A percentile compares a stretch with the other conserved stretches of the same genome.
These are phyloP conservation scores for Macrophomina tecta DNA, from an alignment of 2,329 filamentous ascomycete species.

Conservation along the genomic window DNA sequence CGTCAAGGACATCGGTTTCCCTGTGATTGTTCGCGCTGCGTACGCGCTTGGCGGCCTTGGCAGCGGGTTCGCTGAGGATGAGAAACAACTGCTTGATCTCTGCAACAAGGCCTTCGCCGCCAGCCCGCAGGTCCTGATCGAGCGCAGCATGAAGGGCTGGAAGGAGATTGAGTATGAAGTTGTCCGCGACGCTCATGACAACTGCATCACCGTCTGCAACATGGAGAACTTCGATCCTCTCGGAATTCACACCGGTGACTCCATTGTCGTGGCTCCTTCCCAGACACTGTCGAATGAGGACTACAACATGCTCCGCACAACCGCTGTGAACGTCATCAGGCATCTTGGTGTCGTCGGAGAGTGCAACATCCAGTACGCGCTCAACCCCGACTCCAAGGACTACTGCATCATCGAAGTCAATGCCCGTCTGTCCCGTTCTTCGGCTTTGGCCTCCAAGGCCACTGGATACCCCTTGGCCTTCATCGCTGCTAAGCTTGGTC, in stretches of 20 bases:
- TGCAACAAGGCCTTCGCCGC: slow-evolving; percentile 95
- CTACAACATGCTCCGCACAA: slow-evolving; percentile 98
- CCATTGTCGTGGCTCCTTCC: slow-evolving; percentile 95
- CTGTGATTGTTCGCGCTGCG: slow-evolving; percentile 94
- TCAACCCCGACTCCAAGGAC: slow-evolving; percentile 93
- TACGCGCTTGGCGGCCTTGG: slow-evolving; percentile 95
- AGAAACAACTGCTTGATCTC: slow-evolving; percentile 79
- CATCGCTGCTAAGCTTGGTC: slow-evolving; percentile 93
- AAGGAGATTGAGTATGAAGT: slow-evolving; percentile 99
- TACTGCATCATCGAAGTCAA: slow-evolving; percentile 99
- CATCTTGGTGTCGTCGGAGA: slow-evolving; percentile 97
- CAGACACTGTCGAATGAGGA: slow-evolving; percentile 97
- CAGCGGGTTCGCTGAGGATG: slow-evolving; percentile 92
- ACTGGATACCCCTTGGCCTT: slow-evolving; percentile 96
- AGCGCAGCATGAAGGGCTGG: slow-evolving; percentile 99
- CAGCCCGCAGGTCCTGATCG: slow-evolving; percentile 94
- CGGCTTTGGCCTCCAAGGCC: slow-evolving; percentile 93
- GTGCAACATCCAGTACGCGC: slow-evolving; percentile 98
- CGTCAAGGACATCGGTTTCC: slow-evolving; percentile 91
- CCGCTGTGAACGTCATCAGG: slow-evolving; percentile 94
- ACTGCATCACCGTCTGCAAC: slow-evolving; percentile 99
- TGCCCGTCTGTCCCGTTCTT: slow-evolving; percentile 91
- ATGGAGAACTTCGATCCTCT: slow-evolving; percentile 99
- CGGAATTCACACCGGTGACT: slow-evolving; percentile 97
- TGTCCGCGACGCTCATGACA: slow-evolving; percentile 91